Base-by-base conservation (phyloP, 1,284 basidiomycete genomes). In the Cutaneotrichosporon spelunceum region DNA sequence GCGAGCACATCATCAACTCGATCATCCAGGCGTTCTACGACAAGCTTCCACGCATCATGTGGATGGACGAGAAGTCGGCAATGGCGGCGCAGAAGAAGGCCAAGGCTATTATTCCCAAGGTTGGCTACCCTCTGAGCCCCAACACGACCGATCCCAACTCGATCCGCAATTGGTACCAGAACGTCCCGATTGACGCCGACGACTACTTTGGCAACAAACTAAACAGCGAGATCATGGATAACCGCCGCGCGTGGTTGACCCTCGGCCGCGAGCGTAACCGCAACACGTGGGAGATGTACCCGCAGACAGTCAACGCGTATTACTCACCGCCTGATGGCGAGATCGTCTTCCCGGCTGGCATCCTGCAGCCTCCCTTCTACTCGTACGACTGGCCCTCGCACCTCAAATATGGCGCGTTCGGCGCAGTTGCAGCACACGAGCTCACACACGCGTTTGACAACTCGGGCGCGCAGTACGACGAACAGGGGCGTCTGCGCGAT, bases 331-430 rank as follows among this genome's bases (percentile, higher is more conserved):
- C 70, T 23, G 70, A 66, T 39, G 67, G 67, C 59, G 80, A 95
- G 87, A 95, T 97, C 62, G 91, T 94, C 19, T 97, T 99, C 83
- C 94, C 95, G 4, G 95, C 95, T 16, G 95, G 95, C 44, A 94
- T 98, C 72, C 80, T 98, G 47, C 91, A 89, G 70, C 87, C 90
- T 2, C 93, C 93, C 0, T 98, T 95, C 85, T 98, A 96, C 83
- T 85, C 85, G 14, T 82, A 85, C 59, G 82, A 86, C 62, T 96
- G 92, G 91, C 90, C 76, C 24, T 81, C 70, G n/a, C 95, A 96
- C 77, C 81, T 98, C 62, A 86, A 88, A 55, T 97, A 94, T 69
- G 95, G 93, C 39, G 87, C 91, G 2, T 94, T 96, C 72, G 93
- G 92, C 24, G 86, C 88, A 55, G 87, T 94, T 16, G 92, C 92